Evolutionary conservation across 2,329 filamentous ascomycete species (phyloP).

Genomic region (Celoporthe dispersa): DNA sequence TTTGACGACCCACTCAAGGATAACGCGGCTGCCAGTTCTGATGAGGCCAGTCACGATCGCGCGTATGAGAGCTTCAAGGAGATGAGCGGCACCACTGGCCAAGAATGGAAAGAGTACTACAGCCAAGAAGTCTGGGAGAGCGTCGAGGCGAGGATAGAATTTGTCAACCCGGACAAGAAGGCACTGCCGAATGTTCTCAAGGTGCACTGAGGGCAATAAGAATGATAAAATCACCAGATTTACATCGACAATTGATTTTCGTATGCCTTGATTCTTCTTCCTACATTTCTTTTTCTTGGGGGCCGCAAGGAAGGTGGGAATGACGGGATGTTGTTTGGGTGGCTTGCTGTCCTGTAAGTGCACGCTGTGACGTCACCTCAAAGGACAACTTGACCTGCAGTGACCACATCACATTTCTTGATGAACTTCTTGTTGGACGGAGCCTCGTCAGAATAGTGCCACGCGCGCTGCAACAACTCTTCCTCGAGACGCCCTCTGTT

Average conservation of each 20-base stretch:
- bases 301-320: background rate
- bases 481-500: background rate
- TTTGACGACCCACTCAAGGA: background rate
- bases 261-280: background rate
- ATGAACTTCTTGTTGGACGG: background rate
- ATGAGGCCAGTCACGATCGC: background rate
- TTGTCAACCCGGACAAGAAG: constrained; percentile 24
- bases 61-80: constrained; percentile 32
- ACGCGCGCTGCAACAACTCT: background rate
- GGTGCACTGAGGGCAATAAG: background rate
- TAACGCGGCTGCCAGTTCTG: background rate
- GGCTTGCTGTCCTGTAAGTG: background rate
- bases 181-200: background rate
- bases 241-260: background rate
- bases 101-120: constrained; percentile 39
- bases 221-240: background rate
- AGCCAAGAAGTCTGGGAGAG: constrained; percentile 35
- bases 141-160: constrained; percentile 36
- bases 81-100: constrained; percentile 33
- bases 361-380: constrained; percentile 3
- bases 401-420: background rate
- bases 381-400: background rate
- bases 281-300: background rate
- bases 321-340: background rate
- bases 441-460: background rate